Base-by-base conservation (phyloP, 1,139 yeast genomes). In the Ogataea hybrid region DNA sequence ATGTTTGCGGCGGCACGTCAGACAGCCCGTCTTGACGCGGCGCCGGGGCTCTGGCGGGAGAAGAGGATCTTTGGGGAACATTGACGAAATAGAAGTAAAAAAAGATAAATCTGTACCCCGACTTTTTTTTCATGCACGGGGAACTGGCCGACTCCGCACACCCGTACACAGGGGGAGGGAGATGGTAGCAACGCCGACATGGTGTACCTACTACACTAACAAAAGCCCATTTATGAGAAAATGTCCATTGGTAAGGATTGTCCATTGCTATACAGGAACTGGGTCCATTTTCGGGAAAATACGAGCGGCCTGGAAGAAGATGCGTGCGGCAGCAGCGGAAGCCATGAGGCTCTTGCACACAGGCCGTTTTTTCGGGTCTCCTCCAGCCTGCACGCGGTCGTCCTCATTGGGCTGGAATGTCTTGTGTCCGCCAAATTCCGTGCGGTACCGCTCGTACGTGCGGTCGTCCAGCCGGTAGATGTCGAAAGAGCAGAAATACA, bases 251-350 rank as follows among this genome's bases (percentile, higher is more conserved):
- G n/a, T n/a, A n/a, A n/a, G n/a, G n/a, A n/a, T n/a, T n/a, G n/a
- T 17, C 20, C 20, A 18, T 6, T 4, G 12, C 25, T 25, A 39
- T 22, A 39, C 42, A 6, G 62, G 28, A 63, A 63, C 47, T 57
- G 49, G 50, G 28, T 50, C 51, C 48, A 63, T 46, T 14, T 57
- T 53, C 44, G 63, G 84, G 63, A 54, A 68, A 57, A 78, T 65
- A 51, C 87, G 67, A 2, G 84, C 86, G 25, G 80, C 81, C 61
- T 81, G 87, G 65, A 80, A 79, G 61, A 81, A 80, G 6, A 78
- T 73, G 51, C 87, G 68, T 3, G 86, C 86, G 17, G 87, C 88
- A 3, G 84, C 65, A 6, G 81, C 86, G 38, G 71, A 67, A 2
- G 84, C 84, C 71, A 81, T 81, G 52, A 81, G 64, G 39, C 82